Conservation (phyloP, 768 basidiomycete genomes). For the Paxillus involutus region DNA sequence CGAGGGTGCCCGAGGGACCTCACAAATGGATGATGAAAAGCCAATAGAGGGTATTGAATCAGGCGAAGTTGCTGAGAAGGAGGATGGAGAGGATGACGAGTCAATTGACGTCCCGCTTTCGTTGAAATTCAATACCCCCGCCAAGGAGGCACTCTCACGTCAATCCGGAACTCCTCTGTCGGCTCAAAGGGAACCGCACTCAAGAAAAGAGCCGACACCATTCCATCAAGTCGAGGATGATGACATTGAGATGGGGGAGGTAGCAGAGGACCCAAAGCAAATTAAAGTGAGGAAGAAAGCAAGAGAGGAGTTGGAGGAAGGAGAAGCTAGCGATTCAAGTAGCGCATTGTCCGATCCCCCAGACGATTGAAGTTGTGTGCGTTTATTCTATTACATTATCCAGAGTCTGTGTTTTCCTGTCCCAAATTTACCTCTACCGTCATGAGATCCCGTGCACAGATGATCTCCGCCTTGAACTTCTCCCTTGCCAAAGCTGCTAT, state of each 20-base stretch:
- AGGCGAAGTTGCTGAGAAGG: slow-evolving; percentile 41
- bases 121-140: slow-evolving; percentile 31
- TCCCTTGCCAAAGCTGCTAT: slow-evolving; percentile 56
- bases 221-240: slow-evolving; percentile 42
- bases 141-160: slow-evolving; percentile 32
- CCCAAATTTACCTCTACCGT: slow-evolving; percentile 54
- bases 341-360: slow-evolving; percentile 78
- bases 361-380: slow-evolving; percentile 40
- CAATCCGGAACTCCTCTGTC: slow-evolving; percentile 30
- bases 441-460: slow-evolving; percentile 78
- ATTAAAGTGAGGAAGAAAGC: slow-evolving; percentile 47
- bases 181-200: slow-evolving; percentile 24
- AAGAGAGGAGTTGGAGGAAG: slow-evolving; percentile 80
- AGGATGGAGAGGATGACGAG: slow-evolving; percentile 38
- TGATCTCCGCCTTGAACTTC: slow-evolving; percentile 55
- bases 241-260: slow-evolving; percentile 92
- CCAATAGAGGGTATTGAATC: slow-evolving; percentile 40
- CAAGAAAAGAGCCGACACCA: slow-evolving; percentile 14
- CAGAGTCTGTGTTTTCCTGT: slow-evolving; percentile 15
- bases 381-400: slow-evolving; percentile 4
- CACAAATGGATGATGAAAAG: slow-evolving; percentile 32
- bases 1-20: slow-evolving; percentile 20
- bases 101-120: slow-evolving; percentile 28
- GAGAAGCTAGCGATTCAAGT: slow-evolving; percentile 80
- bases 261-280: slow-evolving; percentile 68